phyloP scores from a whole-genome alignment of 257 asterid genomes.

The Thymus mandschuricus region DNA sequence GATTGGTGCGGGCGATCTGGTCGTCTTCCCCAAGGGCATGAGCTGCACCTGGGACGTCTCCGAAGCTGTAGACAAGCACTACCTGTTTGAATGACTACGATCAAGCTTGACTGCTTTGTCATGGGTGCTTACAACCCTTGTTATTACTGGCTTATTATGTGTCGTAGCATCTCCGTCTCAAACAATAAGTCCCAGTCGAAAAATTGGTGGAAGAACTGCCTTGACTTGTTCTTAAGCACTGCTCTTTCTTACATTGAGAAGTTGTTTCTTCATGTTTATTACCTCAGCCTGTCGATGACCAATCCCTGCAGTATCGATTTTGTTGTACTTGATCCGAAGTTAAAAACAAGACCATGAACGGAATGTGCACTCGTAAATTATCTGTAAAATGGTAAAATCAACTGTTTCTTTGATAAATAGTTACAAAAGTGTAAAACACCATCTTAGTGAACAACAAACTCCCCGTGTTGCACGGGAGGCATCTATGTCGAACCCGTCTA shows the following conservation, averaged over 20 bases:
- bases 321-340: not conserved
- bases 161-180: not conserved
- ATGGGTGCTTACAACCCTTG: not conserved
- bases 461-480: slow-evolving; percentile 10
- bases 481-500: slow-evolving; percentile 20
- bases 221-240: not conserved
- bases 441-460: slow-evolving; percentile 27
- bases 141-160: not conserved
- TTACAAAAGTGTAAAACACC: slow-evolving; percentile 20
- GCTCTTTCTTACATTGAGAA: not conserved
- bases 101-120: not conserved
- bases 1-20: slow-evolving; percentile 69
- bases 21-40: slow-evolving; percentile 77
- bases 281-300: not conserved
- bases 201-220: too few relatives aligned
- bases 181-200: too few relatives aligned
- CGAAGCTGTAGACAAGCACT: slow-evolving; percentile 71
- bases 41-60: slow-evolving; percentile 76
- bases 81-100: slow-evolving; percentile 46
- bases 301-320: not conserved
- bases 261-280: not conserved
- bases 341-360: too few relatives aligned
- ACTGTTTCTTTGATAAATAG: slow-evolving; percentile 18
- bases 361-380: not conserved
- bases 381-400: slow-evolving; percentile 19